Base-by-base conservation (phyloP, 2,329 filamentous ascomycete species). In the Westerdykella sp. region DNA sequence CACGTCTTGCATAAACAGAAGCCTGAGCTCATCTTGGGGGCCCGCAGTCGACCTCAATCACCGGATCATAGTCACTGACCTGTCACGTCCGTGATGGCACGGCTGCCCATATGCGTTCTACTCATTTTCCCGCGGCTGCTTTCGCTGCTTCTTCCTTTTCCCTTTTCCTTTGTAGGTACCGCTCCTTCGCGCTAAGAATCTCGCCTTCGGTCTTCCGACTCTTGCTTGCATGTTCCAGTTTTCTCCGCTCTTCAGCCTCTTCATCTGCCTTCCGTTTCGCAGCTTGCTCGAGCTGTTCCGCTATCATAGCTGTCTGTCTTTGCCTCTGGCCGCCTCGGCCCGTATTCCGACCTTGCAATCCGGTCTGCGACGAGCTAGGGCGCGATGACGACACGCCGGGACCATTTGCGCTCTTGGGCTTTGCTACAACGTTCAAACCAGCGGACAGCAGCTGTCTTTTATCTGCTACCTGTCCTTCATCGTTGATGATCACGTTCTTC, bases 391-490 rank as follows among this genome's bases (percentile, higher is more conserved):
- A 37, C 2, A 32, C 45, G 32, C 57, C 57, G 6, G 60, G 53
- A 3, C 55, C 56, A 15, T 57, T 53, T 16, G 61, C 44, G 25
- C 68, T 60, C 62, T 80, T 81, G 53, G 82, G 81, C 61, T 79
- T 83, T 0, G 76, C 71, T 39, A 76, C 76, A 14, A 93, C 69
- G 55, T 94, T 94, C 40, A 94, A 73, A 21, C 87, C 87, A 6
- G 85, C 84, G 37, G 72, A 76, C 6, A 94, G 76, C 7, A 93
- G 72, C 62, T 93, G 83, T n/a, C 86, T 76, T 71, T 89, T 91
- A 62, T 94, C 87, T 21, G 87, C 83, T 1, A 93, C 82, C 60
- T 90, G 80, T 0, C 87, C 87, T 32, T 93, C 87, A 48, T 93
- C 87, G 56, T 91, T 91, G 55, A 91, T 68, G 6, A 80, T 77